A percentile compares a stretch with the other conserved stretches of the same genome.
These are phyloP conservation scores for Ceriops decandra DNA, from an alignment of 345 rosid genomes.

Conservation along the genomic window DNA sequence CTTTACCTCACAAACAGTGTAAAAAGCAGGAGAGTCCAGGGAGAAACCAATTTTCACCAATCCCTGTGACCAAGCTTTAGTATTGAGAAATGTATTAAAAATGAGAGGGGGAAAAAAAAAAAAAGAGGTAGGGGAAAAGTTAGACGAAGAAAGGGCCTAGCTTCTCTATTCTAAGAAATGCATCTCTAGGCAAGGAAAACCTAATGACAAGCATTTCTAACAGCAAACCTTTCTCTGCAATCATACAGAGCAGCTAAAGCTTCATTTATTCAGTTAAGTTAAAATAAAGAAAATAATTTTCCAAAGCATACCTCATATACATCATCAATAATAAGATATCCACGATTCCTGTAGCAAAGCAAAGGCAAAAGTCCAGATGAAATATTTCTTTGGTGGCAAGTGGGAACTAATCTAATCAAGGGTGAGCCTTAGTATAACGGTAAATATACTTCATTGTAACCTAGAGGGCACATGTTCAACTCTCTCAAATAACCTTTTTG, in stretches of 20 bases:
- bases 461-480: too few species aligned
- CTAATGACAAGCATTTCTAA: neutral
- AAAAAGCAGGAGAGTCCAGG: conserved; percentile 61
- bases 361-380: neutral
- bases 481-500: too few species aligned
- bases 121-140: neutral
- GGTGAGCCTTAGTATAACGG: too few species aligned
- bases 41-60: conserved; percentile 61
- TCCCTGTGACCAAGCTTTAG: conserved; percentile 38
- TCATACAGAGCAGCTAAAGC: neutral
- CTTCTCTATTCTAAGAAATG: neutral
- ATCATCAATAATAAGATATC: conserved; percentile 53
- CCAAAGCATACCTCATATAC: conserved; percentile 43
- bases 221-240: neutral
- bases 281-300: neutral
- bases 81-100: conserved; percentile 6
- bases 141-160: neutral
- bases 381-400: too few species aligned
- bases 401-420: too few species aligned
- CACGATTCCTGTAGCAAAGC: conserved; percentile 46
- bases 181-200: neutral
- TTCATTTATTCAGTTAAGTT: conserved; percentile 7
- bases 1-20: conserved; percentile 62
- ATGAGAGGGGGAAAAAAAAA: neutral
- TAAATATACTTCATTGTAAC: too few species aligned